Evolutionary conservation across 2,329 filamentous ascomycete genomes (phyloP).

Genomic region (Colletotrichum horii): DNA sequence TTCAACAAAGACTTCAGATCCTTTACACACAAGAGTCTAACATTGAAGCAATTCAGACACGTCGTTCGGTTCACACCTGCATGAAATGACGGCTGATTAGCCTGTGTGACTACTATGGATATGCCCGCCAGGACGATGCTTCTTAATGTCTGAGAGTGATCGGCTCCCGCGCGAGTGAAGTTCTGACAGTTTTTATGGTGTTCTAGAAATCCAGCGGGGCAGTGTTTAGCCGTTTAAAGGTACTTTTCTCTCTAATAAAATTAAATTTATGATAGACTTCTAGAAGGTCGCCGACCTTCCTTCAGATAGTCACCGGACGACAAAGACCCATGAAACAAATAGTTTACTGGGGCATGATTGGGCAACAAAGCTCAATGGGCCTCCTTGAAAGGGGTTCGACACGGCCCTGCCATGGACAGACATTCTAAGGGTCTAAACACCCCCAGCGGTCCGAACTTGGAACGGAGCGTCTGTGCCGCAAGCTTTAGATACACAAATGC

Average conservation of each 20-base stretch:
- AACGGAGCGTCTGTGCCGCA: background rate
- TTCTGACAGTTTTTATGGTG: background rate
- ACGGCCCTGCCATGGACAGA: background rate
- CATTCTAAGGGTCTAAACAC: background rate
- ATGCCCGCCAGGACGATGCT: background rate
- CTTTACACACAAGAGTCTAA: too few relatives aligned
- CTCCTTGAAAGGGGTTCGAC: background rate
- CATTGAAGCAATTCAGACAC: too few relatives aligned
- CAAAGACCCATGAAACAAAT: background rate
- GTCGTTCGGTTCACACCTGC: too few relatives aligned
- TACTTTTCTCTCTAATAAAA: background rate
- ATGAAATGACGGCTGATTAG: too few relatives aligned
- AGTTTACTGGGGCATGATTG: background rate
- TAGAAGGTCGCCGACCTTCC: background rate
- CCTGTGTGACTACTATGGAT: background rate
- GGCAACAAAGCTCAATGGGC: background rate
- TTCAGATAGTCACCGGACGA: background rate
- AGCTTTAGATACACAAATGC: background rate
- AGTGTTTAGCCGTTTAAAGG: background rate
- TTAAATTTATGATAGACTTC: background rate
- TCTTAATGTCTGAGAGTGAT: background rate
- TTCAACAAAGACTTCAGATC: too few relatives aligned
- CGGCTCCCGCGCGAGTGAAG: background rate
- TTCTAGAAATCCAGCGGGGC: background rate
- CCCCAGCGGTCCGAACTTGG: background rate